These are phyloP conservation scores for Colletotrichum australisinense DNA, from an alignment of 2,329 filamentous ascomycete genomes.

Conservation along the genomic window DNA sequence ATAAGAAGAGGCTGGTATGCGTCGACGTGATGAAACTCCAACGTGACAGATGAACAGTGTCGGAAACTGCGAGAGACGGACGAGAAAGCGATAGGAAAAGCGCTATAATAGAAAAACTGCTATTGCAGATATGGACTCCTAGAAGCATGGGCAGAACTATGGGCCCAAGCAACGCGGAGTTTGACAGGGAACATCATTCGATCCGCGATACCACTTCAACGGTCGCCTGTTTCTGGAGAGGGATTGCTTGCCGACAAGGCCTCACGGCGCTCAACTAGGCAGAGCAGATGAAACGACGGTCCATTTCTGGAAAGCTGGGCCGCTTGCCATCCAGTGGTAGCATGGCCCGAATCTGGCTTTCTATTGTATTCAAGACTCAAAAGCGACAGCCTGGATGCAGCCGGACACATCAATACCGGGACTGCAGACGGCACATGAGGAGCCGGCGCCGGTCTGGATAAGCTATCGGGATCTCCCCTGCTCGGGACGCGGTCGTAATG, in stretches of 20 bases:
- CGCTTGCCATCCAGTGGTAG: neutral
- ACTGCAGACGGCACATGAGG: neutral
- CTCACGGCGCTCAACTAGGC: constrained; percentile 9
- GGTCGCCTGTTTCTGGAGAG: constrained; percentile 1
- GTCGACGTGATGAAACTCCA: constrained; percentile 8
- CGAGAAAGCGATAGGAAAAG: neutral
- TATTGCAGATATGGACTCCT: constrained; percentile 5
- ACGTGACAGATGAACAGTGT: neutral
- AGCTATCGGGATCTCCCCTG: constrained; percentile 14
- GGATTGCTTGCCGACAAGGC: constrained; percentile 8
- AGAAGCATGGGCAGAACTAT: constrained; percentile 1
- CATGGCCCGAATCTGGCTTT: neutral
- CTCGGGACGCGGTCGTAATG: neutral
- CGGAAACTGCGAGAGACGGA: neutral
- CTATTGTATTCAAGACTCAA: neutral
- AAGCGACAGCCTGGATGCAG: neutral
- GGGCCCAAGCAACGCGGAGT: neutral
- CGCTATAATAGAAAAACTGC: constrained; percentile 5
- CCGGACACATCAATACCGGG: neutral
- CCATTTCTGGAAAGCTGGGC: constrained; percentile 8
- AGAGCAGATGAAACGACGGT: constrained; percentile 21
- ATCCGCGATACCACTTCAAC: constrained; percentile 2
- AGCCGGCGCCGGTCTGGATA: neutral
- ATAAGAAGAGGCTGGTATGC: neutral
- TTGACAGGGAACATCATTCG: constrained; percentile 17